Evolutionary conservation across 495 filamentous ascomycete genomes (phyloP).

Genomic region (Chaetomium fimeti): DNA sequence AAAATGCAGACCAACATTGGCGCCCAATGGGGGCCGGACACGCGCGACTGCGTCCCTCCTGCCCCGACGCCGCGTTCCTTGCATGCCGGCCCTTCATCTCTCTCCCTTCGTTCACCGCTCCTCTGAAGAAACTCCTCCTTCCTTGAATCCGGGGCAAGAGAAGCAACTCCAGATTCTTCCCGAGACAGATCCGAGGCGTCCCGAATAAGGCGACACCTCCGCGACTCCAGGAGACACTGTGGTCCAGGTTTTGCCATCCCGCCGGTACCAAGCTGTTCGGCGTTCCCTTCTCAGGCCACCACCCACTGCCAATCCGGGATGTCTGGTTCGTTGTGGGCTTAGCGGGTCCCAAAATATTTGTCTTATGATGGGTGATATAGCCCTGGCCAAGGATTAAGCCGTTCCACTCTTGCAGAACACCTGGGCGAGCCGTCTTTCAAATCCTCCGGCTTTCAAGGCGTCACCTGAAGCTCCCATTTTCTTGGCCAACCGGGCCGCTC

Average conservation of each 20-base stretch:
- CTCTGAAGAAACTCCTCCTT: not conserved
- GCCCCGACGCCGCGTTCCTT: not conserved
- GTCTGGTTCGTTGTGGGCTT: not conserved
- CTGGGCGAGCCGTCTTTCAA: not conserved
- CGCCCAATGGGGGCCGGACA: conserved; percentile 9
- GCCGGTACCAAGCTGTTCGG: not conserved
- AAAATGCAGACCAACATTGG: not conserved
- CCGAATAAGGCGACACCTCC: conserved; percentile 2
- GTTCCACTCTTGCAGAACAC: not conserved
- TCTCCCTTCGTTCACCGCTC: not conserved
- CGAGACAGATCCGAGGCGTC: not conserved
- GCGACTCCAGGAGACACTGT: not conserved
- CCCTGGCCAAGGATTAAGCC: not conserved
- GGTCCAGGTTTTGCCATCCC: not conserved
- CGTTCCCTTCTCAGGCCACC: not conserved
- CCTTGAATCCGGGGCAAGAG: not conserved
- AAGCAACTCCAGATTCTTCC: not conserved
- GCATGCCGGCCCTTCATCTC: not conserved
- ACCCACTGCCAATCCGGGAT: not conserved
- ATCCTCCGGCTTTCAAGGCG: not conserved
- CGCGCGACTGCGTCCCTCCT: conserved; percentile 1
- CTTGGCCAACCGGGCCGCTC: not conserved
- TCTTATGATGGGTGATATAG: conserved; percentile 19
- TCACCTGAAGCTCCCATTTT: not conserved
- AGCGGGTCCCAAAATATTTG: conserved; percentile 5